Conservation (phyloP, 805 yeast species). For the Kodamaea hsintzibuensis region DNA sequence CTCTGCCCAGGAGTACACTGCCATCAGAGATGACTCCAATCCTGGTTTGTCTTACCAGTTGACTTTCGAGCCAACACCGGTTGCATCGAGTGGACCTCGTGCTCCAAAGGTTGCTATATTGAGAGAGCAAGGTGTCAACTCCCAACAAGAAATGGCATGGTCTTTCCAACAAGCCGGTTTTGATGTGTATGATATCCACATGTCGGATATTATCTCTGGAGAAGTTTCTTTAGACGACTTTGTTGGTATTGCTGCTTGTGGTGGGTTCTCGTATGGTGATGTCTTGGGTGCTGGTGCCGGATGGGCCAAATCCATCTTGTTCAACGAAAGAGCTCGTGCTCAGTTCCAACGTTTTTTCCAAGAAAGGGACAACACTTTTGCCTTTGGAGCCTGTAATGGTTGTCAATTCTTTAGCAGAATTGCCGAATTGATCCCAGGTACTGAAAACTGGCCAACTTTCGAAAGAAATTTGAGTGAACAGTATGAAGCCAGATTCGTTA, state of each 20-base stretch:
- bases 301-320: slow-evolving; percentile 96
- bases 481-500: slow-evolving; percentile 91
- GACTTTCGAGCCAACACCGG: slow-evolving; percentile 57
- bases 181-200: slow-evolving; percentile 90
- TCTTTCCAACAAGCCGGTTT: slow-evolving; percentile 94
- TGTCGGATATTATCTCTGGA: slow-evolving; percentile 86
- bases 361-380: slow-evolving; percentile 87
- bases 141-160: slow-evolving; percentile 99
- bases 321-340: slow-evolving; percentile 70
- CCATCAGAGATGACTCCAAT: slow-evolving; percentile 75
- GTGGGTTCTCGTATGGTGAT: slow-evolving; percentile 98
- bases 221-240: slow-evolving; percentile 71
- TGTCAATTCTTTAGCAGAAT: slow-evolving; percentile 93
- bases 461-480: slow-evolving; percentile 91
- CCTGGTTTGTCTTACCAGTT: slow-evolving; percentile 88
- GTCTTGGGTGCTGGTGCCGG: slow-evolving; percentile 98
- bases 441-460: slow-evolving; percentile 94
- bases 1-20: slow-evolving; percentile 80
- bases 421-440: slow-evolving; percentile 85
- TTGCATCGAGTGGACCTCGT: background rate
- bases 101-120: slow-evolving; percentile 89
- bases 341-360: slow-evolving; percentile 83
- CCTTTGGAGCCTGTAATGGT: slow-evolving; percentile 98
- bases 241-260: slow-evolving; percentile 96
- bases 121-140: slow-evolving; percentile 98